Percentiles rank a stretch among this genome's conserved stretches.
Evolutionary conservation across 176 grass and related monocot genomes (phyloP).

Genomic region (Canna indica): DNA sequence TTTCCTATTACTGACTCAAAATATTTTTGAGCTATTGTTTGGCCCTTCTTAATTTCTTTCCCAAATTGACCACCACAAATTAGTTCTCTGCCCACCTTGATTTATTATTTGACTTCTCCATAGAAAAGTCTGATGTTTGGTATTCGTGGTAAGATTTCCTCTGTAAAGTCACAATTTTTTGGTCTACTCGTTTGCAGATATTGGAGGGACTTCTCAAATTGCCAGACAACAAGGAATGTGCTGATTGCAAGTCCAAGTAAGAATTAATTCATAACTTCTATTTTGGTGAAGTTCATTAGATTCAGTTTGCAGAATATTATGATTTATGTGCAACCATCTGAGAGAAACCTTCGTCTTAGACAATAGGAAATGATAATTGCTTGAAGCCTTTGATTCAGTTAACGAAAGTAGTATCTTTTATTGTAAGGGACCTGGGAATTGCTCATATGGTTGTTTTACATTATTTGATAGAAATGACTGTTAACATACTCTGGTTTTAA

Average conservation of each 20-base stretch:
- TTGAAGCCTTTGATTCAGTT: neutral
- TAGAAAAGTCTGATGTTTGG: neutral
- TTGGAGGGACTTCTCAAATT: slow-evolving; percentile 22
- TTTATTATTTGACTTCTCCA: neutral
- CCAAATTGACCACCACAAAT: neutral
- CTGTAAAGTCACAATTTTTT: neutral
- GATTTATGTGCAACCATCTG: neutral
- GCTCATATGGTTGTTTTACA: neutral
- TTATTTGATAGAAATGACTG: neutral
- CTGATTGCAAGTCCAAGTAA: slow-evolving; percentile 20
- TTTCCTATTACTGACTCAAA: too few species aligned
- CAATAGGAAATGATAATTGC: neutral
- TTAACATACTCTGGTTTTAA: neutral
- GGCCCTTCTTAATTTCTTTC: neutral
- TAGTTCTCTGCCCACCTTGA: neutral
- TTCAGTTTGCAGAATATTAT: neutral
- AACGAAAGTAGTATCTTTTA: neutral
- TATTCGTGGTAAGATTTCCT: neutral
- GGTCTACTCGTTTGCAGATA: slow-evolving; percentile 4
- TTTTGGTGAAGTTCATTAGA: neutral
- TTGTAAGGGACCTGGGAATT: neutral
- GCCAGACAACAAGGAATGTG: slow-evolving; percentile 24
- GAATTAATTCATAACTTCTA: neutral
- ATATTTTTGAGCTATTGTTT: neutral
- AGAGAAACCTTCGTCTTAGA: neutral